These are phyloP conservation scores for Fagus crenata DNA, from an alignment of 306 rosid species.

Conservation along the genomic window DNA sequence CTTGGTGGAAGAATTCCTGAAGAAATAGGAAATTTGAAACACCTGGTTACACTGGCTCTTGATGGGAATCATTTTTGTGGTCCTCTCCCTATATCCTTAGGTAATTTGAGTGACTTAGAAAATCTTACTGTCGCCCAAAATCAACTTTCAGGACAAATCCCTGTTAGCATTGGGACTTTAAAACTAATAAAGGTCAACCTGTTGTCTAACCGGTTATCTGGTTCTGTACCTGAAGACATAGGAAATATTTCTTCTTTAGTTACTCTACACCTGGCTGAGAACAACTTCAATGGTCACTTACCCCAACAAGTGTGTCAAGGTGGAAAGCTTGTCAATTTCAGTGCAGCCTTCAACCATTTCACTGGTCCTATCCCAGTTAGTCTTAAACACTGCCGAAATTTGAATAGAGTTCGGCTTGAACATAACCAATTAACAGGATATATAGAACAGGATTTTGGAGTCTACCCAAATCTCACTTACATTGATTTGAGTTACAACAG, in stretches of 20 bases:
- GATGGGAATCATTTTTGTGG: too few species aligned
- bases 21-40: too few species aligned
- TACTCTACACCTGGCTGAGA: conserved; percentile 35
- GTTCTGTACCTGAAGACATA: conserved; percentile 24
- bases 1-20: too few species aligned
- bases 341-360: conserved; percentile 31
- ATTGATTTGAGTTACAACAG: conserved; percentile 37
- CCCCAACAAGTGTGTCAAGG: conserved; percentile 34
- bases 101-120: too few species aligned
- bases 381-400: conserved; percentile 21
- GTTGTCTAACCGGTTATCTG: conserved; percentile 26
- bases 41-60: too few species aligned
- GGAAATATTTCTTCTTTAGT: conserved; percentile 31
- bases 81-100: too few species aligned
- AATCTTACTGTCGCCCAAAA: too few species aligned
- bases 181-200: conserved; percentile 25
- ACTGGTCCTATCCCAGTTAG: conserved; percentile 35
- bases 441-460: conserved; percentile 37
- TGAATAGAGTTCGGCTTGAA: conserved; percentile 32
- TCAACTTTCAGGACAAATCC: conserved; percentile 31
- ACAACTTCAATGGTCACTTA: conserved; percentile 31
- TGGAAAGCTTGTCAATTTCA: conserved; percentile 32
- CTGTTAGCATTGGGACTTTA: conserved; percentile 22
- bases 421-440: conserved; percentile 29
- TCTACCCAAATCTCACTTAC: conserved; percentile 31